A percentile compares a stretch with the other conserved stretches of the same genome.
Evolutionary conservation across 768 basidiomycete species (phyloP).

Genomic region (Mycena maculata): DNA sequence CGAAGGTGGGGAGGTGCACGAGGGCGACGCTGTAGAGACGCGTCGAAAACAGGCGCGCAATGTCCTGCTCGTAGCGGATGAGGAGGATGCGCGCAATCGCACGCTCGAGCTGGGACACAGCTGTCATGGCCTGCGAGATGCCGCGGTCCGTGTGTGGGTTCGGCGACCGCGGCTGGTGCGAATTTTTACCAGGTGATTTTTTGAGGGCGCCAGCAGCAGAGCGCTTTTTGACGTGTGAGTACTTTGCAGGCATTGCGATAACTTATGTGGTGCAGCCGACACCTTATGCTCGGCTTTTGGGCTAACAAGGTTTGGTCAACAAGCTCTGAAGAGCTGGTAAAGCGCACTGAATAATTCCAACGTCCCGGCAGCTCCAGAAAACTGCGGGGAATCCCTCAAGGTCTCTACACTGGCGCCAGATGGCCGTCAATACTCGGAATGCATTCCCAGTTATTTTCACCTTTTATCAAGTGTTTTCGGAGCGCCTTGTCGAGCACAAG

Average conservation of each 20-base stretch:
- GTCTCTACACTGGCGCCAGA: too few species aligned
- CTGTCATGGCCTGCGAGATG: slow-evolving; percentile 66
- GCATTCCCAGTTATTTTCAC: too few species aligned
- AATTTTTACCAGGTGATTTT: slow-evolving; percentile 46
- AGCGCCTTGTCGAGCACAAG: too few species aligned
- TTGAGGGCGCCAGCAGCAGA: slow-evolving; percentile 60
- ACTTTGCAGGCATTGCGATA: slow-evolving; percentile 71
- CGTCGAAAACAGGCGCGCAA: slow-evolving; percentile 79
- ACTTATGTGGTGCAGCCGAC: slow-evolving; percentile 5
- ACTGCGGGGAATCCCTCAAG: too few species aligned
- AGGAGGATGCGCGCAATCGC: slow-evolving; percentile 76
- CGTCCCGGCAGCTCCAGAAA: too few species aligned
- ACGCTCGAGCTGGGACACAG: slow-evolving; percentile 75
- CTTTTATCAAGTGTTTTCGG: too few species aligned
- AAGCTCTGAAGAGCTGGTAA: too few species aligned
- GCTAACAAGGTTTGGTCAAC: too few species aligned
- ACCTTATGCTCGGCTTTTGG: slow-evolving; percentile 17
- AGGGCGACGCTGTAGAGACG: slow-evolving; percentile 73
- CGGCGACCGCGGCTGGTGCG: slow-evolving; percentile 48
- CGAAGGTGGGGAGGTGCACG: slow-evolving; percentile 73
- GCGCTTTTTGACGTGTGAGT: slow-evolving; percentile 80
- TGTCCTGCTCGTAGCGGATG: slow-evolving; percentile 79
- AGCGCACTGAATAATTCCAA: too few species aligned
- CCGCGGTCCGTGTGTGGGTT: slow-evolving; percentile 65
- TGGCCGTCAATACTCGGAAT: too few species aligned